Evolutionary conservation across 805 yeast species (phyloP).

Genomic region (Saccharomycopsis javanensis): DNA sequence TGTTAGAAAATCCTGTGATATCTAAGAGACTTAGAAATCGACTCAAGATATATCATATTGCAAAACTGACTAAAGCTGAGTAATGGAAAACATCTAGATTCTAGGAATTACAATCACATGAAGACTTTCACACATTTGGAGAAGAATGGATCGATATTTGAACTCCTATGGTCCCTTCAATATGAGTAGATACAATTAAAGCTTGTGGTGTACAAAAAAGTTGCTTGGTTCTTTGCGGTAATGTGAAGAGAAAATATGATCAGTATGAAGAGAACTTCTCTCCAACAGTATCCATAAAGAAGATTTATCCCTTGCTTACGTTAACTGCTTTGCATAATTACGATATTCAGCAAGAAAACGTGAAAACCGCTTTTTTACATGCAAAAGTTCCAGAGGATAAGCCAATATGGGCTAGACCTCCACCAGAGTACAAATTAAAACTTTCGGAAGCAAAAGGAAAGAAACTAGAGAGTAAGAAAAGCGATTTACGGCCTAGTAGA

Average conservation of each 20-base stretch:
- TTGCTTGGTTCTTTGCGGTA: neutral
- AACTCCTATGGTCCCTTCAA: neutral
- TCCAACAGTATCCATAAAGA: neutral
- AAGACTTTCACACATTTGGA: neutral
- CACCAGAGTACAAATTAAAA: neutral
- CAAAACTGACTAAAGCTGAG: neutral
- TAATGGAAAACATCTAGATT: neutral
- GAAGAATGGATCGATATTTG: neutral
- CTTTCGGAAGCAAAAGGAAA: neutral
- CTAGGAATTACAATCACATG: neutral
- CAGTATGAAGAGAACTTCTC: neutral
- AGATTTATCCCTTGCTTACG: neutral
- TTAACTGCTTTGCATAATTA: neutral
- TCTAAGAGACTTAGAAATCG: neutral
- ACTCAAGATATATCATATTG: neutral
- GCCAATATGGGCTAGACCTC: neutral
- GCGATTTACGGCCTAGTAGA: neutral
- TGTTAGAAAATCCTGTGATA: neutral
- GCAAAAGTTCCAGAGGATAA: neutral
- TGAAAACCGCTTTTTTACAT: neutral
- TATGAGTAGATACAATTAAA: neutral
- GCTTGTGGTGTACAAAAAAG: neutral
- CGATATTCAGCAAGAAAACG: neutral
- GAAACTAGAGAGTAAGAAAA: neutral
- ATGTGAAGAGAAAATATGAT: too few species aligned